A percentile compares a stretch with the other conserved stretches of the same genome.
Evolutionary conservation across 169 alveolate genomes (phyloP).

Genomic region (Plasmodium cynomolgi): DNA sequence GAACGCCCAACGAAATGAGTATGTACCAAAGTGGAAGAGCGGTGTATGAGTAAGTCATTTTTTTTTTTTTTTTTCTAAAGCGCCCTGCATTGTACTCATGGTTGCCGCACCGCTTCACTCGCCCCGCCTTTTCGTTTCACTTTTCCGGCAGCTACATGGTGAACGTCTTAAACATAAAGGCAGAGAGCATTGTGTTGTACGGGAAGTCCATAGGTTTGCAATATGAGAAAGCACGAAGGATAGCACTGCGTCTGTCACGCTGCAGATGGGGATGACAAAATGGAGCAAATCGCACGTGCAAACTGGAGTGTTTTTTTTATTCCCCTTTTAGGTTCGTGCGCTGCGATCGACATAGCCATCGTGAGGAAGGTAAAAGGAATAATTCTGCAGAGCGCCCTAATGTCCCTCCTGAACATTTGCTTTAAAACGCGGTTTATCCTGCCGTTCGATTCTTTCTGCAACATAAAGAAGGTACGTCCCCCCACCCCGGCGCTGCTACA

Average conservation of each 20-base stretch:
- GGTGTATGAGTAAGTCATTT: constrained; percentile 48
- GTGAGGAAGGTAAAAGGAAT: constrained; percentile 57
- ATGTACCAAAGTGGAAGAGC: constrained; percentile 69
- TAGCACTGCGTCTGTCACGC: neutral
- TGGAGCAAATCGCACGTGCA: neutral
- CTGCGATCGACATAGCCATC: constrained; percentile 64
- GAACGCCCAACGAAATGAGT: constrained; percentile 47
- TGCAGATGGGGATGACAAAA: neutral
- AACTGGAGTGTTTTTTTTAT: constrained; percentile 6
- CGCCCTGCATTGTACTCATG: neutral
- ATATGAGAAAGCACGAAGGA: neutral
- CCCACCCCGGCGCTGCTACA: neutral
- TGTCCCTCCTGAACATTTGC: constrained; percentile 63
- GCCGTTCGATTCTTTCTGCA: constrained; percentile 71
- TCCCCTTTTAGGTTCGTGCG: constrained; percentile 62
- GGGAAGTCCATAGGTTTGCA: constrained; percentile 72
- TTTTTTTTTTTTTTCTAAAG: constrained; percentile 18
- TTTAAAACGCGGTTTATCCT: constrained; percentile 67
- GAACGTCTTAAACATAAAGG: constrained; percentile 35
- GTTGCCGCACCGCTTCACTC: neutral
- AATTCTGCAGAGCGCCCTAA: constrained; percentile 69
- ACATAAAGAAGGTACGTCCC: constrained; percentile 41
- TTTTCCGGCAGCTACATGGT: constrained; percentile 55
- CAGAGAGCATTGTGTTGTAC: constrained; percentile 50
- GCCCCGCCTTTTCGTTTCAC: neutral